Base-by-base conservation (phyloP, 768 basidiomycete genomes). In the Amanita phalloides region DNA sequence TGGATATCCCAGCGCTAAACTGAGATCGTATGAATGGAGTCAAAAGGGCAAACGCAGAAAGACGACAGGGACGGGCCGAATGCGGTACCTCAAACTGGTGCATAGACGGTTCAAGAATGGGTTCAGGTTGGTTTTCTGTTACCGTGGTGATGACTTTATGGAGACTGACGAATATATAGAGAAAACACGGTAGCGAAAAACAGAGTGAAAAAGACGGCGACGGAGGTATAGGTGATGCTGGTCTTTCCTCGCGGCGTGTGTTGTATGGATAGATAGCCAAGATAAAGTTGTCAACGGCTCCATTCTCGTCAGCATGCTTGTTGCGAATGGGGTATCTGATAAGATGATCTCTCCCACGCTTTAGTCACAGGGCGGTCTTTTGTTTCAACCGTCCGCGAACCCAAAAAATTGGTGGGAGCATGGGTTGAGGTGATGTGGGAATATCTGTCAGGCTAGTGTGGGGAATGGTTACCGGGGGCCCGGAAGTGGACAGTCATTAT, bases 41-140 rank as follows among this genome's bases (percentile, higher is more conserved):
- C 79, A 84, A 68, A 99, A 99, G 81, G 96, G 96, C 50, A 97
- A 98, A 84, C 86, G 96, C 72, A 86, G 95, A 83, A 96, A 95
- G 85, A 98, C 95, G 45, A 97, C 96, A 54, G 96, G 96, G 54
- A 94, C 95, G 58, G 95, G 95, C 58, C 79, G 94, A 64, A 96
- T 96, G 93, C 74, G 76, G 55, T 83, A 92, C 79, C 78, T 98
- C 71, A 96, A 93, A 78, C 69, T 77, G 49, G 95, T 98, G 39
- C 84, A 86, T 61, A 82, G 94, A 67, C 81, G 91, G 60, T 98
- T 97, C 86, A 98, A 98, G 85, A 97, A 96, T 66, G 92, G 95
- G 51, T 97, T 95, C 83, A 82, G 87, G 90, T 89, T 54, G 48
- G 77, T 59, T 10, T 32, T 28, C 6, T 8, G 14, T 10, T 11